phyloP scores from a whole-genome alignment of 1,139 yeast genomes.

The Zygoascus meyerae region DNA sequence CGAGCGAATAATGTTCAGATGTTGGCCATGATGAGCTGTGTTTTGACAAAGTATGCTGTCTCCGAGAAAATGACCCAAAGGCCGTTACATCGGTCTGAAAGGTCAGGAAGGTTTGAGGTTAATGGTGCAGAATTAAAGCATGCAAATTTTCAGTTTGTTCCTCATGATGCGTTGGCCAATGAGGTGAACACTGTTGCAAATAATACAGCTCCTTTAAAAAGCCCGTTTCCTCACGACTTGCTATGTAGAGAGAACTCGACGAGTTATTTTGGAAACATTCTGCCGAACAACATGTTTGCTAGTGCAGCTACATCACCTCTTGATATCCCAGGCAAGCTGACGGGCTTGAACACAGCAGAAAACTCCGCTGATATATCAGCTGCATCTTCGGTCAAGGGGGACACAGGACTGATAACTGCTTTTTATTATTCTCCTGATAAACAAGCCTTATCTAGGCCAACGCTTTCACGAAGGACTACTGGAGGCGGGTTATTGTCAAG shows the following conservation, averaged over 20 bases:
- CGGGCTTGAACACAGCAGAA: not conserved
- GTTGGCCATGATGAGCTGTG: constrained; percentile 84
- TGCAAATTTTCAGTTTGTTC: constrained; percentile 6
- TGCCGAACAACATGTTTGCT: not conserved
- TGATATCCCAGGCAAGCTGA: constrained; percentile 12
- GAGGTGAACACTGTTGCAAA: not conserved
- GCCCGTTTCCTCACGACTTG: constrained; percentile 18
- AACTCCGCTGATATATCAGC: constrained; percentile 1
- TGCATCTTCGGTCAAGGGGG: constrained; percentile 4
- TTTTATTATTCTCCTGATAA: constrained; percentile 6
- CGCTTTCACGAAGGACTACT: constrained; percentile 2
- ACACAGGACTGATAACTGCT: constrained; percentile 2
- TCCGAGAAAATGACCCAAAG: not conserved
- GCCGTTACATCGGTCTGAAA: too few relatives aligned
- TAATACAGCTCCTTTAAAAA: constrained; percentile 5
- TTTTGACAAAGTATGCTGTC: constrained; percentile 32
- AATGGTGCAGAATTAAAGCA: not conserved
- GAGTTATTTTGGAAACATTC: constrained; percentile 13
- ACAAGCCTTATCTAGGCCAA: not conserved
- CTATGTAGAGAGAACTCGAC: constrained; percentile 16
- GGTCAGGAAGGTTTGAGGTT: not conserved
- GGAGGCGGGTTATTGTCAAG: too few relatives aligned
- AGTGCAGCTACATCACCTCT: constrained; percentile 12
- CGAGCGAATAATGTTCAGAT: constrained; percentile 66
- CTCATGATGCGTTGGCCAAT: not conserved